Evolutionary conservation across 1,139 yeast genomes (phyloP).

Genomic region (Taiozyma sp.): DNA sequence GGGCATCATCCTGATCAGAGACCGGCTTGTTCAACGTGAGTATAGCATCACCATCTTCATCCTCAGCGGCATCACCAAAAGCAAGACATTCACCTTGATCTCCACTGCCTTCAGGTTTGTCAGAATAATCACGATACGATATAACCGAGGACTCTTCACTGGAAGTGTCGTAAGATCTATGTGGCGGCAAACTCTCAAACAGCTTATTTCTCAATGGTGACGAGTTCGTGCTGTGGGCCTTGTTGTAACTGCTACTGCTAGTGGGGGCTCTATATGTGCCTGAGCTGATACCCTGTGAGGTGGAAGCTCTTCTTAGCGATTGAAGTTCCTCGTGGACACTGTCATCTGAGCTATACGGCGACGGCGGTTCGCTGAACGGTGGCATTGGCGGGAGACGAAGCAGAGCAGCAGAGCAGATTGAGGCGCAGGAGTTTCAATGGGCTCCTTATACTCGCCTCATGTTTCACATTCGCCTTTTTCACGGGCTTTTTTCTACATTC

Average conservation of each 20-base stretch:
- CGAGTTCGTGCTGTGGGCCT: neutral
- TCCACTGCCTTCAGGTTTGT: neutral
- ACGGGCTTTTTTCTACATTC: conserved; percentile 1
- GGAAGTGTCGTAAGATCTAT: neutral
- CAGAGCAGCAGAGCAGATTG: neutral
- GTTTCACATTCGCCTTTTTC: neutral
- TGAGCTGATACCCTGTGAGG: neutral
- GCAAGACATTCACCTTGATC: neutral
- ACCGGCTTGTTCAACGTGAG: neutral
- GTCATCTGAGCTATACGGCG: neutral
- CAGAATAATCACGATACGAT: neutral
- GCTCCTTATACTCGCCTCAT: neutral
- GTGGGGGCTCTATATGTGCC: neutral
- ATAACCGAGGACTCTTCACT: neutral
- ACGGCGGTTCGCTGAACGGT: neutral
- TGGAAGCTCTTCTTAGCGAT: neutral
- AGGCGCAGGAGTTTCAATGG: neutral
- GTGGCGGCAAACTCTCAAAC: neutral
- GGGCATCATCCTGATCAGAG: neutral
- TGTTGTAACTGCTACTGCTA: neutral
- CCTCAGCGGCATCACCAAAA: neutral
- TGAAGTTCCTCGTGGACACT: neutral
- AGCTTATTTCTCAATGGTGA: neutral
- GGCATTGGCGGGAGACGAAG: neutral
- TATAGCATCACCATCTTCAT: neutral